Base-by-base conservation (phyloP, 768 basidiomycete species). In the Russula foetens region DNA sequence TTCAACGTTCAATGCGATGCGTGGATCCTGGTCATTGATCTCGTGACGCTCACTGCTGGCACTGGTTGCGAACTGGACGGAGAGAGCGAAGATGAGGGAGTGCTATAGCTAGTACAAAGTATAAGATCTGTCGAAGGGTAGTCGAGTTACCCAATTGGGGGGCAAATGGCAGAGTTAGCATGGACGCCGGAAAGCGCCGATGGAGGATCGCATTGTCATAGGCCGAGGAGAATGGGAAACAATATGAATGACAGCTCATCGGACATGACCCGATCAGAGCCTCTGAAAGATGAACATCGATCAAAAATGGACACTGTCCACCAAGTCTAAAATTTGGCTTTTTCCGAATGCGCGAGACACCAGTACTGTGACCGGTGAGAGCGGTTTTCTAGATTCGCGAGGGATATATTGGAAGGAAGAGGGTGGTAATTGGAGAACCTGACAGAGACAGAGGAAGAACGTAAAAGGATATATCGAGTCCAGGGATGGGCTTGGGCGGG, bases 141-240 rank as follows among this genome's bases (percentile, higher is more conserved):
- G 24, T 53, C 3, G 41, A 29, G 14, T 43, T 54, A 31, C 53
- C 39, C 39, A 11, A 41, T 53, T 43, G n/a, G 12, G 38, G 19
- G 39, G 14, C 21, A 28, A 19, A 23, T 23, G 26, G 31, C 35
- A n/a, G 39, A 8, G 51, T 52, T 38, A 31, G 53, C 41, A 54
- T 54, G 41, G 53, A 54, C n/a, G 26, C 39, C 52, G 52, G 52
- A 41, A 4, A 28, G 23, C 44, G 11, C 3, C n/a, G 29, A 23
- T 5, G 29, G 46, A 47, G 57, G 49, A 57, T 44, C 33, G 49
- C 19, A 26, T 43, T 33, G 52, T 53, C 19, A 53, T 53, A 45
- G 29, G 57, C 50, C 57, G 57, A 24, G 49, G 50, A 59, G 44
- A 52, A 46, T 52, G 57, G 57, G 41, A 33, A 58, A 58, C 29